Conservation (phyloP, 176 grass and related monocot species). For the Rhipidocladum racemiflorum region DNA sequence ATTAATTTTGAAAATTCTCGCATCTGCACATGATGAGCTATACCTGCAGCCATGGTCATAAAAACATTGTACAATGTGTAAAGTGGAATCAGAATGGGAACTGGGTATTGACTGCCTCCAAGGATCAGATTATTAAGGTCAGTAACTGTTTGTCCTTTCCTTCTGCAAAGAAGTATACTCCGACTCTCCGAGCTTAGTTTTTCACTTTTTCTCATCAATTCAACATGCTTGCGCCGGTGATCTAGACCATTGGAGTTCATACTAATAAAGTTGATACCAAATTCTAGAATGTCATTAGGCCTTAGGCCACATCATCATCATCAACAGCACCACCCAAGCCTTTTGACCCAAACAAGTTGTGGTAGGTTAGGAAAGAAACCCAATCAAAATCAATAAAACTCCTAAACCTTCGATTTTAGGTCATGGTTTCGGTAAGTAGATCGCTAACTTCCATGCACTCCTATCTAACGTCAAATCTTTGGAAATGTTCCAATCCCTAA, state of each 20-base stretch:
- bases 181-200: background rate
- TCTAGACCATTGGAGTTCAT: background rate
- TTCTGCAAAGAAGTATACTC: conserved; percentile 2
- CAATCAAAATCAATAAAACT: no score
- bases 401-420: no score
- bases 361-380: no score
- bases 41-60: conserved; percentile 90
- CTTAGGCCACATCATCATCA: background rate
- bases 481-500: no score
- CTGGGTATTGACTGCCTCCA: conserved; percentile 95
- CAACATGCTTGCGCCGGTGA: background rate
- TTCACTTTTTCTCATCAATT: background rate
- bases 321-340: no score
- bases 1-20: conserved; percentile 28
- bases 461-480: no score
- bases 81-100: conserved; percentile 99
- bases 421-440: no score
- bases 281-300: background rate
- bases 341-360: no score
- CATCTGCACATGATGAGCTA: conserved; percentile 17
- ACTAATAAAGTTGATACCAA: background rate
- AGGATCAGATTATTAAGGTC: conserved; percentile 99
- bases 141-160: conserved; percentile 10
- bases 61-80: conserved; percentile 96
- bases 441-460: no score